Conservation (phyloP, 2,329 filamentous ascomycete species). For the Zopfia rhizophila region DNA sequence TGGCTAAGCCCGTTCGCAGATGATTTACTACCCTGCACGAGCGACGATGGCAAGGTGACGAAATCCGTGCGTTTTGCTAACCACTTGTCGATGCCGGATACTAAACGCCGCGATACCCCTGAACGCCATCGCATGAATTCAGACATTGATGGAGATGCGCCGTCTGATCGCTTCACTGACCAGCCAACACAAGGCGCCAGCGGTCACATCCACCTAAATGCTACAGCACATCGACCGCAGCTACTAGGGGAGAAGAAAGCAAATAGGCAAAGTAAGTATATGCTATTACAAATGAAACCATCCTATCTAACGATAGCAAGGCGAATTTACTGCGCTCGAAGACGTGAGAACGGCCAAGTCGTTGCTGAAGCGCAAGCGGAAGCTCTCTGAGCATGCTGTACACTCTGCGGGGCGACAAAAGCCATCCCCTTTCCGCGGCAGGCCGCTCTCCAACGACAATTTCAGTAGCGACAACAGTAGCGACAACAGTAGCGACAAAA, state of each 20-base stretch:
- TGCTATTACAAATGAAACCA: conserved; percentile 6
- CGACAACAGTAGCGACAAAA: conserved; percentile 10
- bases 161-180: no score
- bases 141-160: no score
- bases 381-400: conserved; percentile 7
- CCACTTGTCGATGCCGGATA: conserved; percentile 16
- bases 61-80: no score
- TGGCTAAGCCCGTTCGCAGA: no score
- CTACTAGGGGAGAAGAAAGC: conserved; percentile 7
- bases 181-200: no score
- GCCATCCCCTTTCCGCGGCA: conserved; percentile 2
- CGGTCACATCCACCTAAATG: no score
- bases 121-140: no score
- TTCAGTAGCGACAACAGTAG: no score
- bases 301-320: conserved; percentile 16
- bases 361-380: conserved; percentile 24
- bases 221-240: conserved; percentile 11
- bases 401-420: conserved; percentile 10
- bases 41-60: no score
- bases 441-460: conserved; percentile 10
- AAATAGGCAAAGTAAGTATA: conserved; percentile 12
- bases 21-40: no score
- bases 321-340: not conserved
- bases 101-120: no score
- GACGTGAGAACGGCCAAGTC: no score